Conservation (phyloP, 116 monocot genomes). For the Thalassia testudinum region DNA sequence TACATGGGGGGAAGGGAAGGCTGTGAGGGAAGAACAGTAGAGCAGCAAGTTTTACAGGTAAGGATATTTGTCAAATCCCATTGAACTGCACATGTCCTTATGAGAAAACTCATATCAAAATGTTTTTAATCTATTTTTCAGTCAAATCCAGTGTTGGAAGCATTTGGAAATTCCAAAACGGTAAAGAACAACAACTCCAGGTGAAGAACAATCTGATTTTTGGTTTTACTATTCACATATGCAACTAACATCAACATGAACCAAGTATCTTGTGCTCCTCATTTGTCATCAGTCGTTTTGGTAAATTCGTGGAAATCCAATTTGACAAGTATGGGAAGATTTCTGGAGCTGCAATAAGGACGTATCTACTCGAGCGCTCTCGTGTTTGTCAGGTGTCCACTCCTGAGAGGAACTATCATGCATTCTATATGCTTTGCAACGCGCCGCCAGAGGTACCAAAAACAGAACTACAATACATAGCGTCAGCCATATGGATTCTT, state of each 20-base stretch:
- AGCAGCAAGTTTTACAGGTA: conserved; percentile 97
- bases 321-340: conserved; percentile 97
- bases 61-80: not conserved
- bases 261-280: not conserved
- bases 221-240: not conserved
- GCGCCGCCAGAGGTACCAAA: conserved; percentile 79
- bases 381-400: conserved; percentile 94
- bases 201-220: conserved; percentile 14
- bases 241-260: not conserved
- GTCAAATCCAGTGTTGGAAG: conserved; percentile 98
- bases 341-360: conserved; percentile 91
- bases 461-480: not conserved
- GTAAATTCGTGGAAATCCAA: conserved; percentile 98
- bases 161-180: conserved; percentile 95
- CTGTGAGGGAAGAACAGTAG: conserved; percentile 88
- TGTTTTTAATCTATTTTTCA: conserved; percentile 10
- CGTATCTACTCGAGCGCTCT: conserved; percentile 88
- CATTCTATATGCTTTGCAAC: conserved; percentile 91
- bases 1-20: conserved; percentile 92
- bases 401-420: conserved; percentile 97
- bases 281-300: conserved; percentile 66
- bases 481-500: not conserved
- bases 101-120: not conserved
- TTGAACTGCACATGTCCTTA: not conserved
- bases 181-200: conserved; percentile 99